Percentiles rank a stretch among this genome's conserved stretches.
Conservation (phyloP, 441 rosid species). For the Raphanus hybrid region DNA sequence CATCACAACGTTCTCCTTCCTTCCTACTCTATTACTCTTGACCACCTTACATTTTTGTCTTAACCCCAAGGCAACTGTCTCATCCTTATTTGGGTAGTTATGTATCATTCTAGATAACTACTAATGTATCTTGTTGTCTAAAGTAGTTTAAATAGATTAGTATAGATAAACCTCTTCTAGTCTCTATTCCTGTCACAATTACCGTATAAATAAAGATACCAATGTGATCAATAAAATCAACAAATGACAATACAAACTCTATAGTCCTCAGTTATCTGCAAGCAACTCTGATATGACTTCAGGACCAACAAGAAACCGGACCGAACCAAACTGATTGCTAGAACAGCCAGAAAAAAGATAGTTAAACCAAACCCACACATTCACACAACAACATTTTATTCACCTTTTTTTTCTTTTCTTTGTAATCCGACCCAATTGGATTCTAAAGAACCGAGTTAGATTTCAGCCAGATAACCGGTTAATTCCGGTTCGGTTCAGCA, state of each 20-base stretch:
- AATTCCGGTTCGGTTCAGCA: not conserved
- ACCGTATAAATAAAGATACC: too few relatives aligned
- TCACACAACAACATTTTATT: not conserved
- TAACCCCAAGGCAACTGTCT: not conserved
- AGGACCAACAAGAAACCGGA: not conserved
- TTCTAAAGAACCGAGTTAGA: constrained; percentile 19
- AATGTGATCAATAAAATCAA: not conserved
- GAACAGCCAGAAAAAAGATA: not conserved
- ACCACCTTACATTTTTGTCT: constrained; percentile 3
- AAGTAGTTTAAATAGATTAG: not conserved
- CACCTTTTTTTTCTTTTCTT: not conserved
- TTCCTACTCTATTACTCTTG: constrained; percentile 32
- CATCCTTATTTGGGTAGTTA: not conserved
- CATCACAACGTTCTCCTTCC: constrained; percentile 29
- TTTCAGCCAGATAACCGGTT: constrained; percentile 18
- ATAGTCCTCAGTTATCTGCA: not conserved
- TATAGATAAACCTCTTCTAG: not conserved
- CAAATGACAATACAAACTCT: not conserved
- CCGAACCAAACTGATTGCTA: not conserved
- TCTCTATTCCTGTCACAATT: not conserved
- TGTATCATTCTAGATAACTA: not conserved
- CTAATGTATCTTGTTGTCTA: not conserved
- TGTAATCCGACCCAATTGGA: constrained; percentile 1
- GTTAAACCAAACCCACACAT: not conserved
- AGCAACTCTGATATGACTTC: not conserved